phyloP scores from a whole-genome alignment of 371 early-diverging fungal genomes.

The Actinomortierella wolfii region DNA sequence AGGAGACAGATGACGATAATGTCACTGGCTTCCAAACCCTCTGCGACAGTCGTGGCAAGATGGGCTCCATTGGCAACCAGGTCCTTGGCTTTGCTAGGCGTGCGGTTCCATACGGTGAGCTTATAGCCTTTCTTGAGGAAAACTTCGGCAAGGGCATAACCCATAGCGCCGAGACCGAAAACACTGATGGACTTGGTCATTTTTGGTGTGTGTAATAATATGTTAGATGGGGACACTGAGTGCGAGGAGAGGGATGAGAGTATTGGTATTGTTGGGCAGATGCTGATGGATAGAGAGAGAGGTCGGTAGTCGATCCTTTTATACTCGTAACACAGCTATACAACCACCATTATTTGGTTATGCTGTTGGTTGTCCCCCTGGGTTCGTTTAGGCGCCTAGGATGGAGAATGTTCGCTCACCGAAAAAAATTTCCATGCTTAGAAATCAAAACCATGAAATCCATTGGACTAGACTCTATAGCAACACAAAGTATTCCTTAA shows the following conservation, averaged over 20 bases:
- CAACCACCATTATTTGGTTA: too few species aligned
- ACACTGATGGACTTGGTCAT: conserved; percentile 5
- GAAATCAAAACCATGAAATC: too few species aligned
- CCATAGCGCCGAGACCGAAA: conserved; percentile 18
- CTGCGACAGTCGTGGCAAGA: conserved; percentile 1
- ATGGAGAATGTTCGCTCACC: too few species aligned
- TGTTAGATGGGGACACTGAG: background rate
- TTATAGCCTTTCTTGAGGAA: conserved; percentile 2
- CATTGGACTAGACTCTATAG: too few species aligned
- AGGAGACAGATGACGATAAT: conserved; percentile 11
- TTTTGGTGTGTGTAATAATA: background rate
- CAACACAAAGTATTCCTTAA: too few species aligned
- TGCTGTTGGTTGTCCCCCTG: too few species aligned
- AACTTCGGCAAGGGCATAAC: background rate
- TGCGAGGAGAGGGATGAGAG: background rate
- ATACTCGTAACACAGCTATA: too few species aligned
- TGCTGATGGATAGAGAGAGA: too few species aligned
- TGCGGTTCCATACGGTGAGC: conserved; percentile 13
- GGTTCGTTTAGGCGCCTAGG: too few species aligned
- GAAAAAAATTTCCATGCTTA: too few species aligned
- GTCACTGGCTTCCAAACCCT: conserved; percentile 10
- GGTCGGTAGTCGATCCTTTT: too few species aligned
- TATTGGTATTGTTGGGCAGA: too few species aligned
- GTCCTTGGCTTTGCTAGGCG: conserved; percentile 2
- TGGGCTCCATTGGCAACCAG: conserved; percentile 6